A percentile compares a stretch with the other conserved stretches of the same genome.
phyloP scores from a whole-genome alignment of 768 basidiomycete genomes.

The Tricholoma bakamatsutake region DNA sequence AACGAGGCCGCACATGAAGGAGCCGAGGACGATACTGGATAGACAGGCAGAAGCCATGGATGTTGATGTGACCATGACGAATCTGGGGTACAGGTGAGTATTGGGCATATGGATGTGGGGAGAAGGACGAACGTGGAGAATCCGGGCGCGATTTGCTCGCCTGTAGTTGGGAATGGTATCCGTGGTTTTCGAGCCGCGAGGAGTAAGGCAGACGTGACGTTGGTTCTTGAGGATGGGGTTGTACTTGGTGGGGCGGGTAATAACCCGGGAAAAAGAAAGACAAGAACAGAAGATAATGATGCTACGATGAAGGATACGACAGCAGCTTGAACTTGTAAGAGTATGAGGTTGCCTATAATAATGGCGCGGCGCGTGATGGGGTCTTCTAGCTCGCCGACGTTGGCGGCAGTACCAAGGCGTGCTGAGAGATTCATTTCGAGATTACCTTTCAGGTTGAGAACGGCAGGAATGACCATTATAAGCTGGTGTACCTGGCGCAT shows the following conservation, averaged over 20 bases:
- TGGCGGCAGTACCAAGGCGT: constrained; percentile 89
- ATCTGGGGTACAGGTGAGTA: constrained; percentile 32
- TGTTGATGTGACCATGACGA: constrained; percentile 70
- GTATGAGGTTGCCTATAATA: constrained; percentile 73
- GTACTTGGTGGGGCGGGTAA: constrained; percentile 37
- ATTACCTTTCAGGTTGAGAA: constrained; percentile 96
- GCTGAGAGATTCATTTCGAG: constrained; percentile 99
- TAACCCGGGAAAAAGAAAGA: constrained; percentile 61
- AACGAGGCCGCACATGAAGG: constrained; percentile 87
- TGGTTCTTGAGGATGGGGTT: neutral
- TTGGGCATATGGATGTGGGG: neutral
- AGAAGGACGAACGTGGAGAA: neutral
- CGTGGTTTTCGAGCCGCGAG: neutral
- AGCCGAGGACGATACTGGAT: constrained; percentile 76
- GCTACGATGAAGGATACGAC: constrained; percentile 87
- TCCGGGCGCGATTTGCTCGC: neutral
- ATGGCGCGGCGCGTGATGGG: constrained; percentile 54
- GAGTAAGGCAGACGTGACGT: neutral
- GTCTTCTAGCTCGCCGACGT: constrained; percentile 87
- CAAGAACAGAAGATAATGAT: constrained; percentile 36
- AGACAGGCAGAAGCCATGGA: constrained; percentile 78
- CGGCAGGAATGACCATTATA: constrained; percentile 92
- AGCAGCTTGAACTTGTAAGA: constrained; percentile 92
- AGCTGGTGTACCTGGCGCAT: constrained; percentile 90
- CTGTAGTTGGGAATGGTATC: neutral